Evolutionary conservation across 2,329 filamentous ascomycete genomes (phyloP).

Genomic region (Cladosporium austrohemisphaericum): DNA sequence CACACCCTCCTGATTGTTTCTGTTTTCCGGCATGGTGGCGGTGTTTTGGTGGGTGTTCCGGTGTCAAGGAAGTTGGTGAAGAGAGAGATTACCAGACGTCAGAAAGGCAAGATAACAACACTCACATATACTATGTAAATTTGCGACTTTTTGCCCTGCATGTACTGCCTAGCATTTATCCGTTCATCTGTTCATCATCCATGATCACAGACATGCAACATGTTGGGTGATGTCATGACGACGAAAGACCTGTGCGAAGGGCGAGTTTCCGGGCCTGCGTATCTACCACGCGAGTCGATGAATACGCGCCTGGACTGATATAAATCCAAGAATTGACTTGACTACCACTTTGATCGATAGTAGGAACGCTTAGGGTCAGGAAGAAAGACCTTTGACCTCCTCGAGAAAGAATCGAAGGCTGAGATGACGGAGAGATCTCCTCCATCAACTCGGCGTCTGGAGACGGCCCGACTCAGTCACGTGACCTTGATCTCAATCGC

Average conservation of each 20-base stretch:
- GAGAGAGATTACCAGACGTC: background rate
- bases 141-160: background rate
- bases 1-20: background rate
- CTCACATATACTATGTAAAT: too few species aligned
- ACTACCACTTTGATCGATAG: too few species aligned
- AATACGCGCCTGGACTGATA: too few species aligned
- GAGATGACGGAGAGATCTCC: too few species aligned
- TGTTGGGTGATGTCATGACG: conserved; percentile 4
- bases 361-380: too few species aligned
- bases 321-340: too few species aligned
- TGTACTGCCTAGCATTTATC: background rate
- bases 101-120: background rate
- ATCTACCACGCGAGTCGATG: too few species aligned
- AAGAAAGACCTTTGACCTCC: too few species aligned
- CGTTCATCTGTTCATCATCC: conserved; percentile 5
- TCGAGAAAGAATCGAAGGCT: too few species aligned
- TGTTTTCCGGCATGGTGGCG: conserved; percentile 6
- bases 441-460: too few species aligned
- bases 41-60: background rate
- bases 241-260: conserved; percentile 3
- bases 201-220: background rate
- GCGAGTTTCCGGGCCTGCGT: background rate
- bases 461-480: too few species aligned
- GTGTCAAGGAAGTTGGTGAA: background rate
- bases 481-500: too few species aligned